Evolutionary conservation across 305 asterid species (phyloP), one percentile per base, ranked within the genome.

Genomic region (Rubia peregrina): DNA sequence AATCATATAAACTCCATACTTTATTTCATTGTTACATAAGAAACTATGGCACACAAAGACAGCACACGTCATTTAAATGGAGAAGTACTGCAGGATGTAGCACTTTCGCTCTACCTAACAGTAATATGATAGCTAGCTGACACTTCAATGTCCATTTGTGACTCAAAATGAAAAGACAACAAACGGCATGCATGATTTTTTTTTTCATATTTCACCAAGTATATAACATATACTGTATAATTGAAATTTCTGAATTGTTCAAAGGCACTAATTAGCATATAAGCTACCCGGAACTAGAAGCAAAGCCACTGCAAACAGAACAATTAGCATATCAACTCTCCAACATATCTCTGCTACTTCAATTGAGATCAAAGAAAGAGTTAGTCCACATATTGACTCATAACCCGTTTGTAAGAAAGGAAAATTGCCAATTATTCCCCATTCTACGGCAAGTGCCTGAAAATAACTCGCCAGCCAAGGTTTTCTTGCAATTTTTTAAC

Each of bases 291-390:
- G 24, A 62, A 30, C 13, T 36, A 61, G n/a, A 59, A 17, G 38
- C 11, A 9, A 36, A 19, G n/a, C 33, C 68, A 62, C 59, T 48
- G 42, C 61, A 48, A 46, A 60, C 46, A 24, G 36, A 61, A 69
- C 48, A 16, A 30, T 43, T 43, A 61, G 74, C 48, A 61, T 9
- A 70, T 44, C 46, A 19, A 63, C 21, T 14, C 16, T 11, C 72
- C 19, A 11, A 33, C 56, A 19, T 69, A 36, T 38, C n/a, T 38
- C 74, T 16, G 14, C 75, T 46, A n/a, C 24, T 38, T 21, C 61
- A 71, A 36, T 8, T n/a, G 51, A 30, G n/a, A 17, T 63, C 69
- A 71, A 19, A 30, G 14, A 49, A 53, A 46, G 6, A 36, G 40
- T 36, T 36, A 36, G 53, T 53, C 24, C 59, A 53, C 24, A 6